Base-by-base conservation (phyloP, 306 rosid species). In the Macrotyloma uniflorum region DNA sequence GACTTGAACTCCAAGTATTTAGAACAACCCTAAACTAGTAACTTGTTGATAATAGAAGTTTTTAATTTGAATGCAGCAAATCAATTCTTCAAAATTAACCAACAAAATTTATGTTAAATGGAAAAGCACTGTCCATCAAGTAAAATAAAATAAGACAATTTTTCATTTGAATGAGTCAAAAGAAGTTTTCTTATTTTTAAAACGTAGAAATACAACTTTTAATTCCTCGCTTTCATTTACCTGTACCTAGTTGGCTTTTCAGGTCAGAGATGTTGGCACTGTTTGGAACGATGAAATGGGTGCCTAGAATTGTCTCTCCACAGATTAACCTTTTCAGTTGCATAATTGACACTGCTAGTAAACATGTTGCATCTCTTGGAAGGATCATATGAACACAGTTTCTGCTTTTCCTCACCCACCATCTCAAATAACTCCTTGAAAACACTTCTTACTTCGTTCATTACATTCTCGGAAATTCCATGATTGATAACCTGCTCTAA, bases 231-330 rank as follows among this genome's bases (percentile, higher is more conserved):
- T 20, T 51, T 33, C 0, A 8, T 35, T 54, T 79, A 65, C 82
- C 67, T 54, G 59, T 79, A 79, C 26, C 1, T 50, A 4, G 77
- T 45, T 59, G 86, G 86, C 36, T 74, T 55, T 83, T 83, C 6
- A 18, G 86, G 83, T 83, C 83, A 79, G 0, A 74, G 18, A 5
- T 83, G 83, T 12, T 78, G 63, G 75, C 82, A 83, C 42, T 78
- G 40, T 35, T 83, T 80, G 47, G 74, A 38, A 58, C 84, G 87
- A 50, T 68, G 46, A 79, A 78, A 74, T 2, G 69, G 81, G 69
- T 83, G 83, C 22, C 46, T 49, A n/a, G 79, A 40, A 78, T 9
- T 33, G 15, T 79, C 87, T 0, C 87, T 1, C 87, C 87, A 83
- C 0, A 20, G 23, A 69, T 83, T 78, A 79, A 79, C 68, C 40